These are phyloP conservation scores for Linnemannia schmuckeri DNA, from an alignment of 192 early-diverging fungal genomes.

Conservation along the genomic window DNA sequence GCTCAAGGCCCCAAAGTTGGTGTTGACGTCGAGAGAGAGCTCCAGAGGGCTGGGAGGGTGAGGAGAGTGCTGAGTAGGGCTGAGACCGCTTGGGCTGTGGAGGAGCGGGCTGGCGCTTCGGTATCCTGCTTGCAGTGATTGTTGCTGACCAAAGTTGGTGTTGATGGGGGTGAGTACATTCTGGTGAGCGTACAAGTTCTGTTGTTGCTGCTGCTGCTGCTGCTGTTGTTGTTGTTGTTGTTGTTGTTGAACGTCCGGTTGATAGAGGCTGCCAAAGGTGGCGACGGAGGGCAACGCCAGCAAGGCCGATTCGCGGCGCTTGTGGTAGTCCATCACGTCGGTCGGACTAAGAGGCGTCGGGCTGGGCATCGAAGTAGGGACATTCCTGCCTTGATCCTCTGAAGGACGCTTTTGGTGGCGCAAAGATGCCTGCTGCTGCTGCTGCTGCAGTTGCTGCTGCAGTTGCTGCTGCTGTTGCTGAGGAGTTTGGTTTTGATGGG, in stretches of 20 bases:
- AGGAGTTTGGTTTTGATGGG: slow-evolving; percentile 35
- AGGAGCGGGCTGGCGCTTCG: slow-evolving; percentile 42
- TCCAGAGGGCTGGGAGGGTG: slow-evolving; percentile 45
- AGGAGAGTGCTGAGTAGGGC: slow-evolving; percentile 35
- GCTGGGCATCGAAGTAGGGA: slow-evolving; percentile 9
- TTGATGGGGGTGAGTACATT: slow-evolving; percentile 3
- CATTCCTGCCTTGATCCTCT: background rate
- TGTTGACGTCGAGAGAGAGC: slow-evolving; percentile 42
- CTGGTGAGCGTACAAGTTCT: slow-evolving; percentile 11
- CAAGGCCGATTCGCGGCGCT: slow-evolving; percentile 32
- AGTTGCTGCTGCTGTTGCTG: slow-evolving; percentile 20
- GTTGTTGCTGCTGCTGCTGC: slow-evolving; percentile 26
- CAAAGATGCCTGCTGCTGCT: slow-evolving; percentile 15
- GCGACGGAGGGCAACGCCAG: slow-evolving; percentile 22
- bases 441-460: slow-evolving; percentile 24
- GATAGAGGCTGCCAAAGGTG: slow-evolving; percentile 3
- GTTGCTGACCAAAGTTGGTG: slow-evolving; percentile 6
- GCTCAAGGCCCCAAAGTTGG: slow-evolving; percentile 35
- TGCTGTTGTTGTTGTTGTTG: slow-evolving; percentile 21
- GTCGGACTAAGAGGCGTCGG: slow-evolving; percentile 41
- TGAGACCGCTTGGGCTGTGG: slow-evolving; percentile 23
- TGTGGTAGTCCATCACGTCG: slow-evolving; percentile 24
- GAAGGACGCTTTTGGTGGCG: background rate
- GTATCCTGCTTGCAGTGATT: slow-evolving; percentile 16
- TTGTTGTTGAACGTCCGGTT: background rate